These are phyloP conservation scores for Arthrobotrys musiformis DNA, from an alignment of 2,329 filamentous ascomycete genomes.

Conservation along the genomic window DNA sequence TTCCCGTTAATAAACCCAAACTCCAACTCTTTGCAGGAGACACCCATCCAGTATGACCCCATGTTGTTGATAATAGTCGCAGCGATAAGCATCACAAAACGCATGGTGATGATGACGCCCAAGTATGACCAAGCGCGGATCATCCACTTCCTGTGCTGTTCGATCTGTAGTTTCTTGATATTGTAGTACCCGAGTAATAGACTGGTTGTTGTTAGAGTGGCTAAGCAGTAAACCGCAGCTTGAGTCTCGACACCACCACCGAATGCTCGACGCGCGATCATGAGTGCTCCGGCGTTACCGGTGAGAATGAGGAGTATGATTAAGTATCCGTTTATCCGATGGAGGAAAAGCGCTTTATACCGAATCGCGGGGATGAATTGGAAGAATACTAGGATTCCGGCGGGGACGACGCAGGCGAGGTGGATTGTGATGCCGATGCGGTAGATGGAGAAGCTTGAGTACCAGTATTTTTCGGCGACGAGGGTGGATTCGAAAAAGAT, in stretches of 20 bases:
- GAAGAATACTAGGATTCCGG: constrained; percentile 64
- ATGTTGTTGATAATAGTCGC: constrained; percentile 59
- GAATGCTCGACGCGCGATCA: constrained; percentile 68
- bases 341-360: constrained; percentile 67
- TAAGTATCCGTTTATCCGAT: constrained; percentile 72
- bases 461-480: constrained; percentile 66
- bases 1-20: constrained; percentile 32
- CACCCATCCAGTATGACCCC: constrained; percentile 47
- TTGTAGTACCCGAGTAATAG: constrained; percentile 68
- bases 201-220: constrained; percentile 64
- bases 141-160: constrained; percentile 75
- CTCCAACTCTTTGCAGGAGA: constrained; percentile 31
- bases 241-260: constrained; percentile 69
- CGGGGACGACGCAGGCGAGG: constrained; percentile 65
- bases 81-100: constrained; percentile 57
- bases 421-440: constrained; percentile 65
- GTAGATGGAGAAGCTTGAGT: constrained; percentile 61
- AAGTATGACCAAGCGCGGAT: constrained; percentile 67
- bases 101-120: constrained; percentile 60
- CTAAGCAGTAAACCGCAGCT: constrained; percentile 64
- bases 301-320: constrained; percentile 66
- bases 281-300: constrained; percentile 66
- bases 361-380: constrained; percentile 68
- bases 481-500: constrained; percentile 59
- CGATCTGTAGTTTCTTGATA: constrained; percentile 71